Base-by-base conservation (phyloP, 345 rosid genomes). In the Ailanthus altissimus region DNA sequence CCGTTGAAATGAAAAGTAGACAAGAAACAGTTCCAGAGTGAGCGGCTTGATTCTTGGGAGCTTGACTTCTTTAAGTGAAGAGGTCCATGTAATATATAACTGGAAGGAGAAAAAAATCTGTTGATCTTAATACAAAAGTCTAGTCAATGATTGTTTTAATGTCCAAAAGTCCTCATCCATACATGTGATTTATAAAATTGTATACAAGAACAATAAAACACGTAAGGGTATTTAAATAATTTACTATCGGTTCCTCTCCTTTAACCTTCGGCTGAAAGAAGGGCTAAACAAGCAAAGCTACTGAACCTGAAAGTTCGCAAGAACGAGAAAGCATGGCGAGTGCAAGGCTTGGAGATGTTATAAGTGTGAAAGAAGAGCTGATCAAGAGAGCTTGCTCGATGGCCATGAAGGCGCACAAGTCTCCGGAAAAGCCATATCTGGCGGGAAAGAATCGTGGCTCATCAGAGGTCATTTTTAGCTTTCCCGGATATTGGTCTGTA, bases 401-500 rank as follows among this genome's bases (percentile, higher is more conserved):
- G 57, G 85, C 97, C 36, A 53, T 74, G 75, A 70, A 23, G 10
- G 89, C 89, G 57, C 85, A 86, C 81, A 38, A 59, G 54, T 38
- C 26, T 6, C 58, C 85, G 5, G 87, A 61, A 5, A 76, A 81
- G 75, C 83, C 0, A 2, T 89, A 46, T 77, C 50, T 69, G 25
- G 80, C 15, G 5, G 81, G 87, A 23, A 73, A 84, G 76, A 59
- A 38, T 42, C 53, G 68, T 13, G 1, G 40, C 28, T 71, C 61
- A 10, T 25, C 83, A 7, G 86, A 77, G 7, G 74, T 85, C 46
- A 32, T 83, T 23, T 83, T 92, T 79, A 77, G 88, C 79, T 91
- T 92, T 80, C 81, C 85, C 28, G 92, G 90, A 42, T 78, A 73
- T 71, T 92, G 89, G 88, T 75, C 80, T 46, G 50, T 28, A 13